Evolutionary conservation across 176 grass and related monocot species (phyloP), one percentile per base, ranked within the genome.

Genomic region (Cenchrus americanus): DNA sequence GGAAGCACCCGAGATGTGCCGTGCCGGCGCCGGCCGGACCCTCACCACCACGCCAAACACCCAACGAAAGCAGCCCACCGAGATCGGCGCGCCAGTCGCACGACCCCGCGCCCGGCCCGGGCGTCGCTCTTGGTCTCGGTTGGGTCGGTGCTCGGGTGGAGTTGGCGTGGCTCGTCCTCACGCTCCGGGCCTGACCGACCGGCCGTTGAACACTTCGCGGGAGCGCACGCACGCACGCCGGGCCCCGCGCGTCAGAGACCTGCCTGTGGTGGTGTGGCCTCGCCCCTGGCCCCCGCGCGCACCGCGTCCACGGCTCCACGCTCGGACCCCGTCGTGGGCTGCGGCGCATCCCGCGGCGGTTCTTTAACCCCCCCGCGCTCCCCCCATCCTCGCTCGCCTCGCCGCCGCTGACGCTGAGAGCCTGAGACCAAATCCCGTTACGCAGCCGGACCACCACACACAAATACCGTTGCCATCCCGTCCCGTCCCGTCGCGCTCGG

Each of bases 361-460:
- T 94, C 86, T 91, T 94, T 89, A 92, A 91, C 57, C 69, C 84
- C 84, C 84, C 79, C 18, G 9, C 46, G 8, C 47, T 3, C 5
- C 9, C 18, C 21, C 17, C 43, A 53, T 9, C 72, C 67, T 69
- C 42, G 43, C 8, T 66, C 84, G 24, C 77, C 79, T 83, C 81
- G 86, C 68, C 30, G 41, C 74, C 34, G 34, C 34, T 23, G 80
- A 73, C 34, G 34, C 34, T 23, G 80, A 73, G 42, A 34, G 14
- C 47, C 34, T 37, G 3, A 80, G 42, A 65, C 62, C 70, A 88
- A 81, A 84, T 82, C 88, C 85, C 32, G 79, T 83, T 66, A 62
- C 72, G 8, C 54, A 23, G 40, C 37, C 76, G 34, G 34, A 37
- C 34, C 34, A 37, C 34, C 34, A 37, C 34, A 49, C 18, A 65